A percentile compares a stretch with the other conserved stretches of the same genome.
These are phyloP conservation scores for Porodaedalea pini DNA, from an alignment of 1,284 basidiomycete genomes.

Conservation along the genomic window DNA sequence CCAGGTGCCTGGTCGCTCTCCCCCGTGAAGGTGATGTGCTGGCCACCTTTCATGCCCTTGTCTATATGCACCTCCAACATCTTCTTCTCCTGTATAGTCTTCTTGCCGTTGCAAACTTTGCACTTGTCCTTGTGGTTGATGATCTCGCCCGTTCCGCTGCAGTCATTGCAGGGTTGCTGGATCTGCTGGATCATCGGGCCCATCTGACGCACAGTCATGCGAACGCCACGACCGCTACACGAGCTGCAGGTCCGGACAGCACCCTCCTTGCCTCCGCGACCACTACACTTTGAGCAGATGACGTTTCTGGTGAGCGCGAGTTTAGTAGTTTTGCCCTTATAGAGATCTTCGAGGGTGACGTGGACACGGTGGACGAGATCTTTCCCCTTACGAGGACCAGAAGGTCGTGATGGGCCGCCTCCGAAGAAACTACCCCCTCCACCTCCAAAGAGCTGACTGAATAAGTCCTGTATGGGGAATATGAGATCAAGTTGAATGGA, in stretches of 20 bases:
- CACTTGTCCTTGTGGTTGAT: slow-evolving; percentile 95
- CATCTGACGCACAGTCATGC: slow-evolving; percentile 90
- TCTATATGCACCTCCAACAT: slow-evolving; percentile 98
- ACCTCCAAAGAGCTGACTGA: slow-evolving; percentile 92
- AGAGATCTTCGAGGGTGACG: slow-evolving; percentile 96
- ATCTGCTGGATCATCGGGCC: slow-evolving; percentile 99
- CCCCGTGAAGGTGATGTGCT: slow-evolving; percentile 92
- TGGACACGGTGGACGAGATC: slow-evolving; percentile 97
- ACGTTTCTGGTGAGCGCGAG: slow-evolving; percentile 95
- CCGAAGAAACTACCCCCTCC: slow-evolving; percentile 57
- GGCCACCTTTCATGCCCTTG: slow-evolving; percentile 98
- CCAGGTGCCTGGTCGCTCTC: slow-evolving; percentile 96
- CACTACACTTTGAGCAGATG: slow-evolving; percentile 91
- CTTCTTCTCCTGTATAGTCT: slow-evolving; percentile 93
- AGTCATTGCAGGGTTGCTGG: slow-evolving; percentile 93
- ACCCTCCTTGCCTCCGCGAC: slow-evolving; percentile 97
- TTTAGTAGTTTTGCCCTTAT: slow-evolving; percentile 98
- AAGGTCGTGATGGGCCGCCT: slow-evolving; percentile 60
- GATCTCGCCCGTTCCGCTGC: slow-evolving; percentile 87
- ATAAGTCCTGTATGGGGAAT: slow-evolving; percentile 70
- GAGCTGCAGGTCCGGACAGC: slow-evolving; percentile 78
- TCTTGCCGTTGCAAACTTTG: slow-evolving; percentile 93
- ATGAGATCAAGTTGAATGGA: slow-evolving; percentile 11
- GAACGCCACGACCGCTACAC: slow-evolving; percentile 91
- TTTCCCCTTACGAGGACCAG: slow-evolving; percentile 95